These are phyloP conservation scores for Pisolithus orientalis DNA, from an alignment of 768 basidiomycete genomes.

Conservation along the genomic window DNA sequence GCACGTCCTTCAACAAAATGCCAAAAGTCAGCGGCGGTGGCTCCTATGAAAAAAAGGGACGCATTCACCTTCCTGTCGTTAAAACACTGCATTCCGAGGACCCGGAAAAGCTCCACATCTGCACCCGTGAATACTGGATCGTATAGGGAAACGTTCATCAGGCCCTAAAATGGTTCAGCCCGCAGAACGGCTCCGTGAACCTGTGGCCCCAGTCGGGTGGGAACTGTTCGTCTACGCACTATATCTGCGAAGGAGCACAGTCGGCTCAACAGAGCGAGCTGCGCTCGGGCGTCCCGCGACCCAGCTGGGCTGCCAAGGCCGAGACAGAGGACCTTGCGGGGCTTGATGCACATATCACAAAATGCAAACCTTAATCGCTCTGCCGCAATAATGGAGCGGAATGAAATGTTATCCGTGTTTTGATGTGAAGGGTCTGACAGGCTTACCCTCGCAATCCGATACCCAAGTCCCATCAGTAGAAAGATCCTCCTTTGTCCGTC, in stretches of 20 bases:
- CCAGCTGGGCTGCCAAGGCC: constrained; percentile 68
- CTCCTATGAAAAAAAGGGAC: constrained; percentile 1
- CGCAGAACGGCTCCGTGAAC: constrained; percentile 3
- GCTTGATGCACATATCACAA: constrained; percentile 13
- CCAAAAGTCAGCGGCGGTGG: constrained; percentile 5
- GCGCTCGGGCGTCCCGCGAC: constrained; percentile 57
- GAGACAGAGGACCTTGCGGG: constrained; percentile 50
- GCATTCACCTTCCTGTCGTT: constrained; percentile 48
- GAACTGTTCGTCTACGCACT: constrained; percentile 39
- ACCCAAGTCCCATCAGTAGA: constrained; percentile 44
- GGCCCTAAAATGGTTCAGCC: constrained; percentile 34
- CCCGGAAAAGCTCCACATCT: constrained; percentile 46
- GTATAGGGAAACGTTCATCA: constrained; percentile 45
- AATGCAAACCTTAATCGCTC: constrained; percentile 33
- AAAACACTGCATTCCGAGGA: constrained; percentile 29
- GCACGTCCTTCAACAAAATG: constrained; percentile 25
- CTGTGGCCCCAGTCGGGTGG: constrained; percentile 2
- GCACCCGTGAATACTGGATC: constrained; percentile 71
- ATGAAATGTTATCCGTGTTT: not conserved
- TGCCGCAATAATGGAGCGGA: constrained; percentile 14
- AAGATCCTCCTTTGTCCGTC: constrained; percentile 42
- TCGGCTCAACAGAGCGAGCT: constrained; percentile 60
- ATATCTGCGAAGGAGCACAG: constrained; percentile 49
- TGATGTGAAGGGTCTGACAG: not conserved
- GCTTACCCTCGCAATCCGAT: constrained; percentile 50